Percentiles rank a stretch among this genome's conserved stretches.
phyloP scores from a whole-genome alignment of 2,329 filamentous ascomycete genomes.

The Colletotrichum karsti region DNA sequence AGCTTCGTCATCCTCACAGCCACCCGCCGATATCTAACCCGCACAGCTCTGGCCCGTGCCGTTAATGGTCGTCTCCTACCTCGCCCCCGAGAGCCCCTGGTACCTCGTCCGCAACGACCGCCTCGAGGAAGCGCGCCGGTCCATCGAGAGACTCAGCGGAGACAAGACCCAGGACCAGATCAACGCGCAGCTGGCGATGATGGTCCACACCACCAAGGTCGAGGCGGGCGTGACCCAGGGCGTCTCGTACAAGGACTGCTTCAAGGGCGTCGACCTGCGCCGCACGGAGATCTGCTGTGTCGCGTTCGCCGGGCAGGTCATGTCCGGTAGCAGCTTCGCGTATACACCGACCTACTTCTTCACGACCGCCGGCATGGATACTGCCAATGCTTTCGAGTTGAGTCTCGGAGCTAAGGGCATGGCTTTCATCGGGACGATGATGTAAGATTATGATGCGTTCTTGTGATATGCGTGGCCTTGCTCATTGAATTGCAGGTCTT shows the following conservation, averaged over 20 bases:
- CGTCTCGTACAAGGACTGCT: slow-evolving; percentile 55
- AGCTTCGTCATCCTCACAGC: background rate
- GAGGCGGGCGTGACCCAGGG: slow-evolving; percentile 49
- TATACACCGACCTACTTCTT: slow-evolving; percentile 56
- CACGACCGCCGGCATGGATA: slow-evolving; percentile 50
- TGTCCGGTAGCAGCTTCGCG: slow-evolving; percentile 47
- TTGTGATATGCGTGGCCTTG: background rate
- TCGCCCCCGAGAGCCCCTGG: slow-evolving; percentile 55
- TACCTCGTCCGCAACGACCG: slow-evolving; percentile 49
- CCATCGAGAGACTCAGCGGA: slow-evolving; percentile 40
- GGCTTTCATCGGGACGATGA: slow-evolving; percentile 46
- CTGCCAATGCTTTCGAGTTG: slow-evolving; percentile 48
- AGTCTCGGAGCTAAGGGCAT: slow-evolving; percentile 49
- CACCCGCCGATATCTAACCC: background rate
- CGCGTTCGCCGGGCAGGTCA: slow-evolving; percentile 50
- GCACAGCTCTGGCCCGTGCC: slow-evolving; percentile 43
- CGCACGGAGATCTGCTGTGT: slow-evolving; percentile 53
- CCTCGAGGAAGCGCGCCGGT: slow-evolving; percentile 41
- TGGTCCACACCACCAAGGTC: slow-evolving; percentile 44
- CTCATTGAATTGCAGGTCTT: slow-evolving; percentile 48
- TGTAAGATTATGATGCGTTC: slow-evolving; percentile 19
- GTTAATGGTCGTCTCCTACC: slow-evolving; percentile 43
- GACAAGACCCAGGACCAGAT: slow-evolving; percentile 30
- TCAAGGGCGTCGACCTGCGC: slow-evolving; percentile 52
- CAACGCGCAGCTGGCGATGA: slow-evolving; percentile 33